Base-by-base conservation (phyloP, 2,329 filamentous ascomycete species). In the Hypoxylon sp. region DNA sequence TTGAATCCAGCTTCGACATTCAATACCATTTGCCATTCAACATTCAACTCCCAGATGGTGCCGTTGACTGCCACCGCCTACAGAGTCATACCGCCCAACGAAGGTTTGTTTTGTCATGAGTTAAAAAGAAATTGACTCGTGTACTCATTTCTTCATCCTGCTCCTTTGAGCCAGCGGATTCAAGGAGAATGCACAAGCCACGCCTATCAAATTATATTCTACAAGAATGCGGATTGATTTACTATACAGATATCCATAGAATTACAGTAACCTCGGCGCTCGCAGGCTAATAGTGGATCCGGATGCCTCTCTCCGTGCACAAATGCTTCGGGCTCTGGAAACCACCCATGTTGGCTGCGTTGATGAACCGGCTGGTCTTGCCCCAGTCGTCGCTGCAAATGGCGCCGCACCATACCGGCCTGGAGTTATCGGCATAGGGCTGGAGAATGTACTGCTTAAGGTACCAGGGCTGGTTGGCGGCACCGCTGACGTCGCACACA, bases 321-420 rank as follows among this genome's bases (percentile, higher is more conserved):
- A 64, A 10, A 35, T 64, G 61, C 51, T 64, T 64, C 33, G 61
- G 61, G 33, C 51, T 64, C 44, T 64, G 51, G 42, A 64, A 64
- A 10, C 27, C 22, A 37, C 33, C 33, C 61, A 64, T 64, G 14
- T 57, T 50, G 13, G 61, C 61, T 5, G 61, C 61, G 2, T 51
- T 37, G 61, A 64, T 64, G 33, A 58, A 64, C 22, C 61, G 40
- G 20, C 22, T 33, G 6, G 61, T 64, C 51, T 64, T 64, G 25
- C 46, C 61, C 61, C 61, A 64, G 31, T 58, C 61, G 30, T 57
- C 53, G 53, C 53, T 64, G 22, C 61, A 57, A 33, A 64, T 57
- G 7, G 53, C 53, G 13, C 61, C 53, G 30, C 61, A 64, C 61
- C 53, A 64, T 3, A 57, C 51, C 8, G 53, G 61, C 5, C 61